Percentiles rank a stretch among this genome's conserved stretches.
Evolutionary conservation across 768 basidiomycete species (phyloP).

Genomic region (Agrocybe praecox): DNA sequence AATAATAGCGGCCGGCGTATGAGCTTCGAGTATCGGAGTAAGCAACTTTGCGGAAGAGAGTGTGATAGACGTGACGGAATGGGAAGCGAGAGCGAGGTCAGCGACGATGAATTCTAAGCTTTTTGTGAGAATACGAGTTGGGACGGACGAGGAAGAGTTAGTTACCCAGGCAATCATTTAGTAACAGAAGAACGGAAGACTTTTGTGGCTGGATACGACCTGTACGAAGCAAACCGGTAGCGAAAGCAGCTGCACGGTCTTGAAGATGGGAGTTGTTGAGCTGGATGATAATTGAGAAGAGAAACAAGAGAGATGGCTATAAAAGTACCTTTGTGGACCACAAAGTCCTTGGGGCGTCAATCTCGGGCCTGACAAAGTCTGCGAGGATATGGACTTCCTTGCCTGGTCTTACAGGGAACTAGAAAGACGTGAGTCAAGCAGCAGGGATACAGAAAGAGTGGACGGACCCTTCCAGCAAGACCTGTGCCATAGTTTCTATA

Average conservation of each 20-base stretch:
- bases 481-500: slow-evolving; percentile 92
- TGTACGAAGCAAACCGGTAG: slow-evolving; percentile 67
- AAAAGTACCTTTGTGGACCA: slow-evolving; percentile 74
- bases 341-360: slow-evolving; percentile 68
- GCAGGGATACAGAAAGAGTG: slow-evolving; percentile 14
- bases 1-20: slow-evolving; percentile 76
- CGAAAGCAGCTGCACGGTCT: slow-evolving; percentile 71
- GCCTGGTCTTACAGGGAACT: slow-evolving; percentile 76
- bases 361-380: slow-evolving; percentile 69
- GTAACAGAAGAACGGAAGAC: slow-evolving; percentile 71
- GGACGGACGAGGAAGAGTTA: not conserved
- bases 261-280: slow-evolving; percentile 74
- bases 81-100: slow-evolving; percentile 76
- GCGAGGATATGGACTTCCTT: slow-evolving; percentile 70
- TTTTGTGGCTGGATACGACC: slow-evolving; percentile 56
- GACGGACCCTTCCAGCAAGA: slow-evolving; percentile 73
- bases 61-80: slow-evolving; percentile 70
- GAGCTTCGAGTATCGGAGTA: slow-evolving; percentile 60
- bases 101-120: slow-evolving; percentile 72
- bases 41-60: slow-evolving; percentile 63
- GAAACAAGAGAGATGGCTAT: not conserved
- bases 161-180: slow-evolving; percentile 80
- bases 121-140: not conserved
- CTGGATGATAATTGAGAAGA: slow-evolving; percentile 34
- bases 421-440: slow-evolving; percentile 5